Conservation (phyloP, 1,284 basidiomycete species). For the Trametes sp. region DNA sequence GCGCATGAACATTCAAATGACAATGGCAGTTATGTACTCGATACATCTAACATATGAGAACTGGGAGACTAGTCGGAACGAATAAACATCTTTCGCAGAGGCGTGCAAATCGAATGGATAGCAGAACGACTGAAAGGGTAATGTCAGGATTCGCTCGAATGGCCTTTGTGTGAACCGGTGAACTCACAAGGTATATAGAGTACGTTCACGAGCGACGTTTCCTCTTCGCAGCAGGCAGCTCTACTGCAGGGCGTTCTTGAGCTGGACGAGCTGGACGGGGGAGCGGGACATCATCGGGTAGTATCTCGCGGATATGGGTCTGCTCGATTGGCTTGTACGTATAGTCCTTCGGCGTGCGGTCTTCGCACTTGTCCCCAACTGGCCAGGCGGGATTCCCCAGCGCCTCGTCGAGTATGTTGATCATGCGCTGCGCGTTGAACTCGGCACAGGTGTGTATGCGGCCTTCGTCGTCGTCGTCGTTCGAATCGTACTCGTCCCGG, state of each 20-base stretch:
- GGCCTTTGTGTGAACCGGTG: not conserved
- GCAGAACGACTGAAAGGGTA: too few species aligned
- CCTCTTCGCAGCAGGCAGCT: not conserved
- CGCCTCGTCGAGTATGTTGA: not conserved
- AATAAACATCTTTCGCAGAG: too few species aligned
- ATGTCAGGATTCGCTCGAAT: not conserved
- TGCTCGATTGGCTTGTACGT: not conserved
- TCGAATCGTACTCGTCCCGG: too few species aligned
- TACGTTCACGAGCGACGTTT: not conserved
- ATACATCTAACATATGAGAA: too few species aligned
- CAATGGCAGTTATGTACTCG: too few species aligned
- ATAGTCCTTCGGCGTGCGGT: not conserved
- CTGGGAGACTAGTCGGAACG: too few species aligned
- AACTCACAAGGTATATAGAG: not conserved
- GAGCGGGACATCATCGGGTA: not conserved
- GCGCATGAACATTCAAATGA: too few species aligned
- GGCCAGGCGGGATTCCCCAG: not conserved
- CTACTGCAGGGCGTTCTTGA: not conserved
- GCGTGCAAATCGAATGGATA: too few species aligned
- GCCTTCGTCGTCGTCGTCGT: too few species aligned
- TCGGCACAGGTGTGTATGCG: too few species aligned
- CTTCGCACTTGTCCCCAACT: not conserved
- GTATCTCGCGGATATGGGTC: not conserved
- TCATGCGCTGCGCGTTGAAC: not conserved
- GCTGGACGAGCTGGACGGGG: not conserved